Base-by-base conservation (phyloP, 2,329 filamentous ascomycete genomes). In the Monosporascus sp. region DNA sequence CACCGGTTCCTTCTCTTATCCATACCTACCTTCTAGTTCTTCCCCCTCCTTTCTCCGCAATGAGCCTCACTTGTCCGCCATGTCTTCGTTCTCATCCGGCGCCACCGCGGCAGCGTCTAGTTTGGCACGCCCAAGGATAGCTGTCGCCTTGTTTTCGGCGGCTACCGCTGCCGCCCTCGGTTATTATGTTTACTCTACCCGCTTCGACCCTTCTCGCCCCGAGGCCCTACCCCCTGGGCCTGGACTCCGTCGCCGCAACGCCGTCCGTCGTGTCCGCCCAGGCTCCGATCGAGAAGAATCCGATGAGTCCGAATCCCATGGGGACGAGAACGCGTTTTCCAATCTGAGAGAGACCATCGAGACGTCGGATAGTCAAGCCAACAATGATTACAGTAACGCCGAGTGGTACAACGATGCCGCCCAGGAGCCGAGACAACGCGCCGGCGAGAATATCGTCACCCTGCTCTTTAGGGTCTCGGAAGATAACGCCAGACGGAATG, bases 381-480 rank as follows among this genome's bases (percentile, higher is more conserved):
- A 43, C 19, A 24, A 43, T 31, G 66, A 68, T 47, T 64, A 57
- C 16, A 61, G 67, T 31, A 69, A 72, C 4, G 76, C 79, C 49
- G 77, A 80, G 54, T 83, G 79, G 79, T 80, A 74, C 69, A 77
- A 80, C 55, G 78, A 81, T 22, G 63, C 69, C 38, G 57, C 63
- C 52, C 67, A 67, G 17, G 67, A 69, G 52, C 69, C 74, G 52
- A 67, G 74, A 34, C 76, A 77, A 56, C 76, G 78, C 53, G 81
- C 75, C 36, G 90, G 89, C 7, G 89, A 94, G 64, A 92, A 91
- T 56, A 85, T 96, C 48, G 87, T 95, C 46, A 90, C 86, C 57
- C 77, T 97, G 2, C 78, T 97, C 1, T 97, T 96, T 67, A 84
- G 92, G 54, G 95, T 97, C 47, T 95, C 92, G 0, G 92, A 97